Evolutionary conservation across 2,329 filamentous ascomycete species (phyloP), one percentile per base, ranked within the genome.

Genomic region (Cordyceps cicadae): DNA sequence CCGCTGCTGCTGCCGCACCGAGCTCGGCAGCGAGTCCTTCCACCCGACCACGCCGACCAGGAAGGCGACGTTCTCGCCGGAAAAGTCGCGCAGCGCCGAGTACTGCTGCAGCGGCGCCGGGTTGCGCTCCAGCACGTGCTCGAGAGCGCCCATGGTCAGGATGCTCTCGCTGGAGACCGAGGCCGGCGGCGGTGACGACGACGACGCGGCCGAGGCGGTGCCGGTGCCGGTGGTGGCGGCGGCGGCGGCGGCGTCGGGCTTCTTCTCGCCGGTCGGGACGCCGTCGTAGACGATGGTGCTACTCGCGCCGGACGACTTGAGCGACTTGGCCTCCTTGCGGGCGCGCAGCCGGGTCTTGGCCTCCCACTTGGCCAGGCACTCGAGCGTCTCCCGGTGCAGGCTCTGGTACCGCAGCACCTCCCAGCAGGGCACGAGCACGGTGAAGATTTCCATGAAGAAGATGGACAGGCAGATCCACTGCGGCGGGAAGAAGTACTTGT

Each of bases 11-110:
- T 4, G 24, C 24, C 63, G 64, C 1, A 66, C 54, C 1, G 64
- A 43, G 1, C 48, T 45, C 0, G 73, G 70, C 51, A 73, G 69
- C 1, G 70, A 71, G 3, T 68, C 66, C 68, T 82, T 85, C 82
- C 83, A 88, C 54, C 78, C 75, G 1, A 77, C 73, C 1, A 87
- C 79, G n/a, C 76, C 74, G 9, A 77, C 83, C 2, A 89, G 74
- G 68, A 89, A 89, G 39, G 85, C 81, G 64, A 89, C 85, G 67
- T 89, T 89, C 69, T 89, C 87, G 15, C 85, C 86, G 0, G 86
- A 88, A 67, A 89, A 88, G 65, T 89, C 87, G 41, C 81, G 78
- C 1, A 82, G 75, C 0, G 86, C 85, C 0, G 87, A 86, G 68
- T 87, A 89, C 57, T 83, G 72, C 60, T 86, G 82, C 0, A 89